Conservation (phyloP, 768 basidiomycete species). For the Collybia nuda region DNA sequence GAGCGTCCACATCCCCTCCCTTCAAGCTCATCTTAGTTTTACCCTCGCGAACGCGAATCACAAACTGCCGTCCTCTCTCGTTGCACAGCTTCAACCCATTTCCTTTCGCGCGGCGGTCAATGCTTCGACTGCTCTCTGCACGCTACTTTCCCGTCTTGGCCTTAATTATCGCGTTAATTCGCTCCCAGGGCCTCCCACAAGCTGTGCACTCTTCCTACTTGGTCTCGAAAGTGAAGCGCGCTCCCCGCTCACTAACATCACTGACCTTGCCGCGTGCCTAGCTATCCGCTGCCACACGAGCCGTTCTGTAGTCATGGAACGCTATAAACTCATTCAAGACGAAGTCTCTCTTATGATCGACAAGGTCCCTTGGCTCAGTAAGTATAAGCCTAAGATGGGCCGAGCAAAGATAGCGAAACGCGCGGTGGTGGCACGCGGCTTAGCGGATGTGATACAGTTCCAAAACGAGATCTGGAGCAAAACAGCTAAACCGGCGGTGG, state of each 20-base stretch:
- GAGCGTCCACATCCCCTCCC: slow-evolving; percentile 52
- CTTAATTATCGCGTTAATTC: slow-evolving; percentile 33
- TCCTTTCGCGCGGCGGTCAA: slow-evolving; percentile 41
- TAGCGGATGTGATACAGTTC: slow-evolving; percentile 70
- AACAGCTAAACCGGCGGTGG: slow-evolving; percentile 34
- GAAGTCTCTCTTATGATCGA: slow-evolving; percentile 56
- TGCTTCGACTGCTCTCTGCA: slow-evolving; percentile 46
- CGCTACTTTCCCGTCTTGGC: slow-evolving; percentile 37
- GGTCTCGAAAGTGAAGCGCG: slow-evolving; percentile 69
- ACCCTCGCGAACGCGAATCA: slow-evolving; percentile 19
- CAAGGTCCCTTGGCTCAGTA: slow-evolving; percentile 74
- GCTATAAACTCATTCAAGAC: slow-evolving; percentile 68
- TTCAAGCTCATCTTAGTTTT: slow-evolving; percentile 53
- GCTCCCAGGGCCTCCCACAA: slow-evolving; percentile 46
- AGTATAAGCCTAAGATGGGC: slow-evolving; percentile 48
- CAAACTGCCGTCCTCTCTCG: slow-evolving; percentile 29
- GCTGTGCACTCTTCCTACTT: slow-evolving; percentile 70
- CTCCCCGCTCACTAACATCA: slow-evolving; percentile 49
- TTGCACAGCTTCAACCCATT: slow-evolving; percentile 37
- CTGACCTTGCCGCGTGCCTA: slow-evolving; percentile 56
- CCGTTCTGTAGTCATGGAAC: slow-evolving; percentile 59
- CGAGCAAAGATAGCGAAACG: slow-evolving; percentile 64
- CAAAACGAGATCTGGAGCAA: slow-evolving; percentile 60
- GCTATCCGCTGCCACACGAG: slow-evolving; percentile 49
- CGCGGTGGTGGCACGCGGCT: slow-evolving; percentile 61